phyloP scores from a whole-genome alignment of 2,329 filamentous ascomycete genomes.

The Albophoma yamanashiensis region DNA sequence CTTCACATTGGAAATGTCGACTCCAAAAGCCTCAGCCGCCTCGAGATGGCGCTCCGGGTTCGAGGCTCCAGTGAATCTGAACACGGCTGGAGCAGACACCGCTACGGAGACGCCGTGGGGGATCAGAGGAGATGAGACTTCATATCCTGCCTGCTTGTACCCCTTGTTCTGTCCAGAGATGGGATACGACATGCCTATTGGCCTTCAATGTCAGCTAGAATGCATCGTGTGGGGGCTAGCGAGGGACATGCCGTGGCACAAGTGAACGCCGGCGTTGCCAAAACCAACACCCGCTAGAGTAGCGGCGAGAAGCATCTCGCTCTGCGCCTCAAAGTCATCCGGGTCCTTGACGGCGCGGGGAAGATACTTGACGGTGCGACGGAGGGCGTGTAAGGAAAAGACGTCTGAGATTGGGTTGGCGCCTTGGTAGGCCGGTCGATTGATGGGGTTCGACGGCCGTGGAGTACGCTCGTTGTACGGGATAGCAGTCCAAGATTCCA shows the following conservation, averaged over 20 bases:
- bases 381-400: constrained; percentile 80
- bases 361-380: constrained; percentile 81
- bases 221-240: background rate
- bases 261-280: constrained; percentile 92
- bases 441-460: constrained; percentile 77
- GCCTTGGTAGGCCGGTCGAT: constrained; percentile 89
- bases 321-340: constrained; percentile 86
- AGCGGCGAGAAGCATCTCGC: constrained; percentile 88
- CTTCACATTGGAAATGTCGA: constrained; percentile 81
- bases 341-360: constrained; percentile 79
- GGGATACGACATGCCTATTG: constrained; percentile 85
- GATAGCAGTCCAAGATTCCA: constrained; percentile 97
- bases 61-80: constrained; percentile 81
- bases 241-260: constrained; percentile 42
- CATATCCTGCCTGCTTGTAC: constrained; percentile 83
- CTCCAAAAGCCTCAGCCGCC: constrained; percentile 83
- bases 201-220: background rate
- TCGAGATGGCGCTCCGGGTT: constrained; percentile 88
- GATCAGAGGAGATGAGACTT: constrained; percentile 67
- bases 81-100: constrained; percentile 86
- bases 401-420: constrained; percentile 97
- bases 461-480: constrained; percentile 82
- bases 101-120: constrained; percentile 94
- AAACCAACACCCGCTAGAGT: constrained; percentile 94
- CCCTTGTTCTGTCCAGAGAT: constrained; percentile 89